Evolutionary conservation across 768 basidiomycete species (phyloP).

Genomic region (Agrocybe chaxingu): DNA sequence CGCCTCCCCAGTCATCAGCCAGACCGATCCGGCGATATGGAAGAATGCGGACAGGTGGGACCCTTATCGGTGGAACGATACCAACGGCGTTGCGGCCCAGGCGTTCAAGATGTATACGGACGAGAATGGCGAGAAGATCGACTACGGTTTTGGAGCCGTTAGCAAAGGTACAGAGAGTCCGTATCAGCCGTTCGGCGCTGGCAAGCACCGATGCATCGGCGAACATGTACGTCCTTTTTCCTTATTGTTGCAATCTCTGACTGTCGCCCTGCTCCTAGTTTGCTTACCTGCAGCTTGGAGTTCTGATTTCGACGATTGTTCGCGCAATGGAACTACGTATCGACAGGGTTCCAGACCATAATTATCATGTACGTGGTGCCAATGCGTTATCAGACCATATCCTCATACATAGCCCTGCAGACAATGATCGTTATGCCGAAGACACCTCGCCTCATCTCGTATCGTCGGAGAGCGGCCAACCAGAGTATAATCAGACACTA

Average conservation of each 20-base stretch:
- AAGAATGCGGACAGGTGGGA: slow-evolving; percentile 68
- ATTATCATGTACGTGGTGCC: slow-evolving; percentile 75
- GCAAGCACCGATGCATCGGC: slow-evolving; percentile 92
- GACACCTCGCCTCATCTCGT: slow-evolving; percentile 59
- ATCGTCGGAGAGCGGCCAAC: slow-evolving; percentile 50
- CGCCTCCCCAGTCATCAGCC: slow-evolving; percentile 84
- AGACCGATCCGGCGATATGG: slow-evolving; percentile 87
- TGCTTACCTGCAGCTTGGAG: slow-evolving; percentile 91
- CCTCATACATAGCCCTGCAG: slow-evolving; percentile 32
- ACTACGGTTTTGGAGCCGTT: slow-evolving; percentile 94
- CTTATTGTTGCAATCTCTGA: not conserved
- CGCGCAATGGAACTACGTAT: slow-evolving; percentile 74
- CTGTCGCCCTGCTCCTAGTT: slow-evolving; percentile 46
- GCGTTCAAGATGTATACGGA: slow-evolving; percentile 76
- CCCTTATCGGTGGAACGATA: slow-evolving; percentile 82
- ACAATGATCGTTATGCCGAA: slow-evolving; percentile 94
- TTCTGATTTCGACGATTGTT: slow-evolving; percentile 75
- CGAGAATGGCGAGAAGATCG: slow-evolving; percentile 82
- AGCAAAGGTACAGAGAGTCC: slow-evolving; percentile 95
- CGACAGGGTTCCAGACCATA: slow-evolving; percentile 73
- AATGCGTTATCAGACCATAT: not conserved
- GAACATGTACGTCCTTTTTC: slow-evolving; percentile 56
- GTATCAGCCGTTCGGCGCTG: slow-evolving; percentile 97
- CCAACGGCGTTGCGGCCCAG: slow-evolving; percentile 75
- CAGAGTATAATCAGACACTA: too few relatives aligned